A percentile compares a stretch with the other conserved stretches of the same genome.
phyloP scores from a whole-genome alignment of 2,329 filamentous ascomycete species.

The Biscogniauxia marginata region DNA sequence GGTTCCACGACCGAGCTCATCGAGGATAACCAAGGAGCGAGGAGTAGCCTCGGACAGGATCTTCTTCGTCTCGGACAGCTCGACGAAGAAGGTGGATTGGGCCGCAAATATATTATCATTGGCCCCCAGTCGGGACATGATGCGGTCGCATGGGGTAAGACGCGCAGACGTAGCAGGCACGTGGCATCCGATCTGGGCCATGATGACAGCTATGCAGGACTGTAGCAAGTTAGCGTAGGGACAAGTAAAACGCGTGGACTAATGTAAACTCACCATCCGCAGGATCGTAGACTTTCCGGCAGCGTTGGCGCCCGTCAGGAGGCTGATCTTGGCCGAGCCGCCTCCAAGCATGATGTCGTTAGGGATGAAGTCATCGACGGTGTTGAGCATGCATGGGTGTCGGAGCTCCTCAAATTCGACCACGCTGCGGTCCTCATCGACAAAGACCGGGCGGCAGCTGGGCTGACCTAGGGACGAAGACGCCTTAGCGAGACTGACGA shows the following conservation, averaged over 20 bases:
- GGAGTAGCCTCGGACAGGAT: slow-evolving; percentile 93
- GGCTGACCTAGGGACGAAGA: slow-evolving; percentile 81
- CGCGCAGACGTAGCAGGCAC: slow-evolving; percentile 79
- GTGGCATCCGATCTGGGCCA: slow-evolving; percentile 94
- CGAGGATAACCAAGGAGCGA: slow-evolving; percentile 91
- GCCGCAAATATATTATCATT: slow-evolving; percentile 99
- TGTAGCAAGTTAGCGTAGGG: slow-evolving; percentile 37
- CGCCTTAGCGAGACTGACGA: slow-evolving; percentile 88
- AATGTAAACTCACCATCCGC: slow-evolving; percentile 69
- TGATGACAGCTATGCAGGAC: slow-evolving; percentile 94
- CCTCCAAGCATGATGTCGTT: slow-evolving; percentile 91
- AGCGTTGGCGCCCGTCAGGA: slow-evolving; percentile 94
- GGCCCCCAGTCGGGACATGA: slow-evolving; percentile 96
- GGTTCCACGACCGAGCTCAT: slow-evolving; percentile 92
- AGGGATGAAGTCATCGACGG: slow-evolving; percentile 91
- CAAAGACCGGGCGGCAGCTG: slow-evolving; percentile 84
- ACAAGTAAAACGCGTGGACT: background rate
- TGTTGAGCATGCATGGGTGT: slow-evolving; percentile 90
- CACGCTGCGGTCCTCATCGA: slow-evolving; percentile 79
- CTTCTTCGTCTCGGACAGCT: slow-evolving; percentile 96
- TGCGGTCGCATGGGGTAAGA: slow-evolving; percentile 89
- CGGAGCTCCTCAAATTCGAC: slow-evolving; percentile 91
- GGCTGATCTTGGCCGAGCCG: slow-evolving; percentile 74
- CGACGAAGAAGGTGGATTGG: slow-evolving; percentile 97
- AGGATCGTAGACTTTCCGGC: slow-evolving; percentile 96